Evolutionary conservation across 495 filamentous ascomycete species (phyloP), one percentile per base, ranked within the genome.

Genomic region (Tuber melanosporum): DNA sequence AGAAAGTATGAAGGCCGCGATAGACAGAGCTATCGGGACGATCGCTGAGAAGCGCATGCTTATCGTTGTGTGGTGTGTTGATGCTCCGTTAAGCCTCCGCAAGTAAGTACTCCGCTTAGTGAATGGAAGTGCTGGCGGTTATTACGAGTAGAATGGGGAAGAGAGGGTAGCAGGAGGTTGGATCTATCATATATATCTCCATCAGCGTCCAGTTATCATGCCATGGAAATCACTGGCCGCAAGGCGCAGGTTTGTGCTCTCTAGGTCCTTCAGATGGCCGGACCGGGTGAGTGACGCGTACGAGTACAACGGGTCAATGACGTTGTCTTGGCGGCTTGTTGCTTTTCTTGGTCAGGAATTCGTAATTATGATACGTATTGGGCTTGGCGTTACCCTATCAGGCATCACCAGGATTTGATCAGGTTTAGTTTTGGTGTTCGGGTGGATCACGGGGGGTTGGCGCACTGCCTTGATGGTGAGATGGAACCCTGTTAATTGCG

Each of bases 31-130:
- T 45, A 83, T 79, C 17, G 82, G 79, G 32, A 83, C 52, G 57
- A 83, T 46, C 8, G 75, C 81, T 17, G 78, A 79, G 39, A 83
- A 71, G 44, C 79, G 81, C 73, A 83, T 80, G 39, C 32, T n/a
- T 66, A 70, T 22, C 36, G 47, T 36, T 8, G 36, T 12, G 57
- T 32, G 32, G 57, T 5, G 8, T 62, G 57, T 32, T 62, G 57
- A 14, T 62, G 7, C 57, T 62, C 9, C 3, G n/a, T 15, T 62
- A 62, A 62, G 22, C 10, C 26, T 62, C n/a, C 2, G n/a, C 26
- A 17, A 32, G 32, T 10, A 17, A 32, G 57, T 62, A 32, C n/a
- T 0, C 22, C 9, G 22, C 20, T 62, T 62, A n/a, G 57, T 62
- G n/a, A 62, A 62, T 62, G 32, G 57, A 62, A 62, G 15, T 62